Evolutionary conservation across 169 alveolate genomes (phyloP), one percentile per base, ranked within the genome.

Genomic region (Amoebophrya sp.): DNA sequence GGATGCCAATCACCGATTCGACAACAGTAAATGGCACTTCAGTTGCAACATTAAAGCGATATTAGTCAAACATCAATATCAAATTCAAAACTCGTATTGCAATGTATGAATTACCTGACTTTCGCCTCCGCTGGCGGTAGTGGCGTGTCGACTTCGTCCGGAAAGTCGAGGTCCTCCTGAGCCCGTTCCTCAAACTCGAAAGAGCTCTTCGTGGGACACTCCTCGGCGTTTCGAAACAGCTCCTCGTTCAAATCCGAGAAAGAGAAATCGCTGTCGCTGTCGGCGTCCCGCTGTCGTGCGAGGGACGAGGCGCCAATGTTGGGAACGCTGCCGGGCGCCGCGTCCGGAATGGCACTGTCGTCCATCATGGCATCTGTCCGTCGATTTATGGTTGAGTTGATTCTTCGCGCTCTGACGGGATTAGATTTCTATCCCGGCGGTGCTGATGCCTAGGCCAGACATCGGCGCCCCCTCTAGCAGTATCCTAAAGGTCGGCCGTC

Each of bases 101-200:
- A n/a, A n/a, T n/a, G n/a, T n/a, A n/a, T n/a, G 67, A 45, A 18
- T 45, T 40, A 29, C 16, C 26, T 26, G 20, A 29, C 4, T 2
- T n/a, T 0, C 40, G 78, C 40, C 67, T 88, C 69, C 39, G 90
- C 89, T 4, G 48, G 26, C 40, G 40, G 43, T 50, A 0, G 90
- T 0, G 93, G 93, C 39, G 93, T 91, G 67, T 91, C 93, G 42
- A 87, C 91, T 88, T 93, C 94, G 69, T 93, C 94, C 7, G 94
- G 94, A 45, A 92, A 93, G 90, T 89, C 90, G 42, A 91, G 41
- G 42, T 93, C 94, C 88, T 91, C 94, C 58, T 39, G 39, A 10
- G 90, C 78, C 16, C 94, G 40, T 45, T 69, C 69, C 43, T 90
- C 93, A 40, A 92, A 40, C 90, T 90, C 88, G 40, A 89, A n/a